A percentile compares a stretch with the other conserved stretches of the same genome.
phyloP scores from a whole-genome alignment of 2,329 filamentous ascomycete genomes.

The Thelonectria rubi region DNA sequence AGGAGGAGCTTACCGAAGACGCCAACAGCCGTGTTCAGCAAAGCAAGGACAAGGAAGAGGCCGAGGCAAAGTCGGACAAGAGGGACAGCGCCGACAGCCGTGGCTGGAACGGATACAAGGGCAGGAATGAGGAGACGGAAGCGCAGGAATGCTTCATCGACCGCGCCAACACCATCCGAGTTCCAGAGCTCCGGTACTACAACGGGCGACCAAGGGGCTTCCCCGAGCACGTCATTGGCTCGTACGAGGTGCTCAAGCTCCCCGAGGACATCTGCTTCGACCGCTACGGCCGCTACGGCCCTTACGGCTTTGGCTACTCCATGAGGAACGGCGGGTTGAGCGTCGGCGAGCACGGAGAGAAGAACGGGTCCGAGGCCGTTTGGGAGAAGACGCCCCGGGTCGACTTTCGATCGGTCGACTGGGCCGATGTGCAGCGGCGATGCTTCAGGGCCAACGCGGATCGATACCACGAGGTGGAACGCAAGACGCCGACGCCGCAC shows the following conservation, averaged over 20 bases:
- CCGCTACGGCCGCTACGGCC: conserved; percentile 84
- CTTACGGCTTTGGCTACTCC: conserved; percentile 91
- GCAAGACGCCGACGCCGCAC: conserved; percentile 52
- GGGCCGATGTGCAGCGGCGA: conserved; percentile 79
- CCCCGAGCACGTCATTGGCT: conserved; percentile 86
- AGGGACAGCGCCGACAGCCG: conserved; percentile 42
- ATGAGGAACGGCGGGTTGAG: conserved; percentile 80
- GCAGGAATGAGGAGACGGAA: conserved; percentile 53
- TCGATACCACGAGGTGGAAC: conserved; percentile 68
- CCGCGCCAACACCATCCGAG: conserved; percentile 66
- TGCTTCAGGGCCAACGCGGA: conserved; percentile 76
- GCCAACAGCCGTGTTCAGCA: conserved; percentile 34
- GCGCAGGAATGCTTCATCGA: conserved; percentile 85
- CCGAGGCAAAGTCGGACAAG: conserved; percentile 19
- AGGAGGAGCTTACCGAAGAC: conserved; percentile 23
- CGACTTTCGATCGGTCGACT: conserved; percentile 79
- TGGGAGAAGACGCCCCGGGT: conserved; percentile 78
- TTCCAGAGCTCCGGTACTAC: conserved; percentile 78
- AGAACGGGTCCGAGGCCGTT: conserved; percentile 79
- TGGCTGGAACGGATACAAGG: conserved; percentile 48
- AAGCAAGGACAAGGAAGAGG: conserved; percentile 17
- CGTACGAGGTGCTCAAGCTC: conserved; percentile 80
- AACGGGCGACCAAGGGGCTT: conserved; percentile 84
- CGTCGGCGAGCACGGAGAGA: conserved; percentile 85
- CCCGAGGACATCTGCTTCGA: conserved; percentile 93